These are phyloP conservation scores for Barnettozyma botsteinii DNA, from an alignment of 805 yeast species.

Conservation along the genomic window DNA sequence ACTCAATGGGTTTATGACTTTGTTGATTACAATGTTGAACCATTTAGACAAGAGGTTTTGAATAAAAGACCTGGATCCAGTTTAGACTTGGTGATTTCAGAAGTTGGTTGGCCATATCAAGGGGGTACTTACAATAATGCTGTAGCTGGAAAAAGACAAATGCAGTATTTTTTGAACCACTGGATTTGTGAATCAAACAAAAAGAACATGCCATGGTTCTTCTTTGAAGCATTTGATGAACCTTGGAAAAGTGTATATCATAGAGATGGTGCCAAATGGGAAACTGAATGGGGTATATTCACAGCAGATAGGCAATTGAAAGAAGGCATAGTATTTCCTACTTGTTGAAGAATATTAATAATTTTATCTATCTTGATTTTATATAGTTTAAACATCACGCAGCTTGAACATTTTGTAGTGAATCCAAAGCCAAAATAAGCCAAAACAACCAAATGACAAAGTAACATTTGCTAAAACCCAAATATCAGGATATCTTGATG, in stretches of 20 bases:
- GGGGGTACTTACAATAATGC: conserved; percentile 49
- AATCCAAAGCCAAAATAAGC: conserved; percentile 78
- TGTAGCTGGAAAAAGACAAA: conserved; percentile 38
- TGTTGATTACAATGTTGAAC: conserved; percentile 38
- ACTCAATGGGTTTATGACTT: conserved; percentile 49
- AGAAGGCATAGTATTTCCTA: conserved; percentile 36
- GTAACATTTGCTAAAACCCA: conserved; percentile 77
- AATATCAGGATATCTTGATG: conserved; percentile 67
- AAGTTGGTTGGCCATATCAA: conserved; percentile 67
- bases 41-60: conserved; percentile 26
- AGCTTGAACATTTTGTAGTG: conserved; percentile 42
- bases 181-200: conserved; percentile 46
- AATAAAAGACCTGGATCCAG: conserved; percentile 19
- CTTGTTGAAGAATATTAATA: conserved; percentile 6
- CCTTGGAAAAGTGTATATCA: conserved; percentile 60
- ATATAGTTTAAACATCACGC: conserved; percentile 1
- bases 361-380: too few species aligned
- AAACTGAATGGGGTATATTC: conserved; percentile 68
- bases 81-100: conserved; percentile 40
- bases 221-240: conserved; percentile 67
- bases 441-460: conserved; percentile 70
- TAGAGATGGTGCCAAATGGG: conserved; percentile 48
- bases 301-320: conserved; percentile 43
- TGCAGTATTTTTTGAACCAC: conserved; percentile 42
- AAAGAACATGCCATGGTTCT: conserved; percentile 40